Evolutionary conservation across 179 eudicot species (phyloP), one percentile per base, ranked within the genome.

Genomic region (Drosera spatulata): DNA sequence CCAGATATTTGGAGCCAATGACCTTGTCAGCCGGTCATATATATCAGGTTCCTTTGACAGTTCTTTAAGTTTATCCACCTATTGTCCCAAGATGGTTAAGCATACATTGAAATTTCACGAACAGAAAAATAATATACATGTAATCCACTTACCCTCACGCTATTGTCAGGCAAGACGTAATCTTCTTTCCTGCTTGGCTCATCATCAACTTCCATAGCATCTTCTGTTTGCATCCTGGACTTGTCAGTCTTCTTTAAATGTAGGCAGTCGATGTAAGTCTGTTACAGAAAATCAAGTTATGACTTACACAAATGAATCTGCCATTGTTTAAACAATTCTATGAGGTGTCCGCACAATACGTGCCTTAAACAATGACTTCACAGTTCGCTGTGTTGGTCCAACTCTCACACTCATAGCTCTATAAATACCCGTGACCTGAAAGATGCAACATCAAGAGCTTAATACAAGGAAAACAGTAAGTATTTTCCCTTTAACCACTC

Each of bases 1-100:
- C 98, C 98, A 91, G 49, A 91, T 91, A 77, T 91, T 91, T 66
- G 98, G 98, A 6, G 98, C 98, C 75, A 91, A 70, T 58, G 98
- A 91, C 77, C 81, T 82, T 14, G 96, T 84, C 49, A 91, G 73
- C 53, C 81, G 75, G 15, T 84, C 89, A 66, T 88, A 91, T 50
- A 91, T 88, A 75, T 91, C 96, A 61, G 96, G 95, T 60, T 61
- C 79, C 64, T 64, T 80, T 47, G 98, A 91, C 55, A 91, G 72
- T 69, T 85, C 91, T 71, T 76, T 85, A 73, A 91, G 78, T 66
- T 74, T 50, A 60, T 84, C 86, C 69, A 86, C 91, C 96, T 88
- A 70, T 51, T 43, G 60, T 54, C 48, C 12, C 45, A 61, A 65
- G 63, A 13, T 39, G 33, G 33, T 22, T 22, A 22, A 22, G 33